Conservation (phyloP, 495 filamentous ascomycete genomes). For the Chaetomium fimeti region DNA sequence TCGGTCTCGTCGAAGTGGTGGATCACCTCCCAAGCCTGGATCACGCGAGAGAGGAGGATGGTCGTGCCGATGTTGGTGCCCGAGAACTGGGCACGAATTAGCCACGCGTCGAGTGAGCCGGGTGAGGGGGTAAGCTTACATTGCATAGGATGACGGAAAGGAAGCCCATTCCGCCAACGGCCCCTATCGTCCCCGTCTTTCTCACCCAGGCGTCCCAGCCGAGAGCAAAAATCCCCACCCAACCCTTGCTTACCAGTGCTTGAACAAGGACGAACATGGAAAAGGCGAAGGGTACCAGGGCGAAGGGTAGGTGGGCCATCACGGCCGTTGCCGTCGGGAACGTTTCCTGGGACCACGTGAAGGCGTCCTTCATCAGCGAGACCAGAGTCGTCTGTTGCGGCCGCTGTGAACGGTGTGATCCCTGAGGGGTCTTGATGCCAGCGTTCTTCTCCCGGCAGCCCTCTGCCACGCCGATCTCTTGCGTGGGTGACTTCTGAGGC, state of each 20-base stretch:
- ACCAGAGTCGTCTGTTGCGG: slow-evolving; percentile 43
- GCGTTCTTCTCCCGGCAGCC: slow-evolving; percentile 3
- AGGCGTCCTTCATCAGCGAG: slow-evolving; percentile 43
- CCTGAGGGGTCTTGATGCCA: neutral
- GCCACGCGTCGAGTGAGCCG: neutral
- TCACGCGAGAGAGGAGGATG: slow-evolving; percentile 63
- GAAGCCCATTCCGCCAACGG: slow-evolving; percentile 65
- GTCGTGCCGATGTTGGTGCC: slow-evolving; percentile 71
- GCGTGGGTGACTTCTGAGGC: neutral
- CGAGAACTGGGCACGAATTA: slow-evolving; percentile 51
- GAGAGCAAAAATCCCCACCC: slow-evolving; percentile 64
- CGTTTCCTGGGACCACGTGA: slow-evolving; percentile 60
- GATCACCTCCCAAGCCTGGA: slow-evolving; percentile 61
- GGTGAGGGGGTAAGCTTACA: slow-evolving; percentile 43
- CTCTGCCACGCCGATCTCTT: neutral
- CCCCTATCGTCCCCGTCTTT: slow-evolving; percentile 62
- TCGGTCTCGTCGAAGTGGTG: slow-evolving; percentile 42
- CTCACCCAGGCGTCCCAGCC: slow-evolving; percentile 68
- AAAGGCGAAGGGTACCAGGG: slow-evolving; percentile 63
- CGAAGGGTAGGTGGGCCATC: slow-evolving; percentile 57
- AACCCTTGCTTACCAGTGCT: slow-evolving; percentile 63
- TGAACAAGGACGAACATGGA: slow-evolving; percentile 69
- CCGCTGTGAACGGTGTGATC: neutral
- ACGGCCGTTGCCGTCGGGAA: slow-evolving; percentile 65
- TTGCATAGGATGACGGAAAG: slow-evolving; percentile 67